Base-by-base conservation (phyloP, 495 filamentous ascomycete species). In the Tuber umbilicatum region DNA sequence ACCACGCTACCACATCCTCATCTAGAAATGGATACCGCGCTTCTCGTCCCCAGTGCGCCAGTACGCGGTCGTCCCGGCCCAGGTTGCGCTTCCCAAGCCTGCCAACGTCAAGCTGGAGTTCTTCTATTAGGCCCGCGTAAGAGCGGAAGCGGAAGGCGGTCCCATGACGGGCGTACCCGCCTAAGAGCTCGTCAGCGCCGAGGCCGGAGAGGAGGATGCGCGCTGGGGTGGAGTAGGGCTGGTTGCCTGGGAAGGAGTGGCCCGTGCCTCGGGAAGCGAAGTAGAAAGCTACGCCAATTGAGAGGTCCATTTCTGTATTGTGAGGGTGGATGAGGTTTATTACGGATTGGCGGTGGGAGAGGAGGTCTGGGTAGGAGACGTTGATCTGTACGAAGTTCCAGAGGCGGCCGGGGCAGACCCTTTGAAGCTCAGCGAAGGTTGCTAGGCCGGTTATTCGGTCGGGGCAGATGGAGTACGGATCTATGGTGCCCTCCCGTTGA, bases 301-400 rank as follows among this genome's bases (percentile, higher is more conserved):
- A 98, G 4, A 97, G 87, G 80, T 99, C 95, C 95, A 99, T 99
- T 83, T 97, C 96, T 0, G 95, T 98, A 79, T 97, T 93, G 83
- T 98, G 95, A 0, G 95, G 95, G 79, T 91, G 87, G 79, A 98
- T 95, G 21, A 99, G 87, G 2, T 88, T 87, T 50, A 93, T 87
- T 5, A 98, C 87, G 9, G 84, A 85, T 10, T 86, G 79, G 69
- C 93, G 89, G 79, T 97, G 93, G 5, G 86, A 85, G 68, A 90
- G 76, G 0, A 90, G 91, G 75, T 97, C 93, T 19, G 85, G 78
- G 79, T 94, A 97, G 0, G 95, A 90, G 40, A 99, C 86, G 79
- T 99, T 90, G 70, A 99, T 91, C 16, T 86, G 84, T 27, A 97
- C 85, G 80, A 99, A 95, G 35, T 90, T 88, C 91, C 93, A 99